These are phyloP conservation scores for Eucalyptus curtisii DNA, from an alignment of 345 rosid species.

Conservation along the genomic window DNA sequence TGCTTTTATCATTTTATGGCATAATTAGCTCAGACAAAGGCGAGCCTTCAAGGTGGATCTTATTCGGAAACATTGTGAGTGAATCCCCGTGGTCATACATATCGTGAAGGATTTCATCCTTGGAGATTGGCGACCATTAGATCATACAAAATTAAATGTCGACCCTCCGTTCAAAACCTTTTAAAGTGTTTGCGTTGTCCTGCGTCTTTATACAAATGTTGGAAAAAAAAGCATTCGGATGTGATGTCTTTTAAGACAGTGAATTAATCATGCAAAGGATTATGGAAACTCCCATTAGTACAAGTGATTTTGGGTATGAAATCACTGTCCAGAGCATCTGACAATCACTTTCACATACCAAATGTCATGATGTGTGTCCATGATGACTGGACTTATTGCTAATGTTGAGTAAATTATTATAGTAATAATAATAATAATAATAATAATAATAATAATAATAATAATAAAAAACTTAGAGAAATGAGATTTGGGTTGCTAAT, in stretches of 20 bases:
- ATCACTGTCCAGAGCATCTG: neutral
- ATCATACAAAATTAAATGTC: neutral
- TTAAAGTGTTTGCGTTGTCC: neutral
- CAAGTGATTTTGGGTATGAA: neutral
- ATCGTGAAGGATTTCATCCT: neutral
- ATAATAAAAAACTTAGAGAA: neutral
- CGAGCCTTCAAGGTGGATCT: neutral
- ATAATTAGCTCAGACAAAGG: neutral
- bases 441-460: too few relatives aligned
- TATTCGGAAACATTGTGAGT: neutral
- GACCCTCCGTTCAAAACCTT: neutral
- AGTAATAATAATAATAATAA: neutral
- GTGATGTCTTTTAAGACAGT: neutral
- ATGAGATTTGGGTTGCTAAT: neutral
- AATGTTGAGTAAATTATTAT: neutral
- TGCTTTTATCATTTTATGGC: neutral
- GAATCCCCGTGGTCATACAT: neutral
- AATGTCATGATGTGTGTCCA: neutral
- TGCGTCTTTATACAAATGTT: rapidly evolving
- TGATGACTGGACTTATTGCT: neutral
- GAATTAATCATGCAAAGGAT: neutral
- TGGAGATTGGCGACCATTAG: neutral
- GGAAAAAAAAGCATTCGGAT: neutral
- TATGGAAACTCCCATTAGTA: neutral
- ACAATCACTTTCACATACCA: neutral